Percentiles rank a stretch among this genome's conserved stretches.
phyloP scores from a whole-genome alignment of 2,329 filamentous ascomycete genomes.

The Talaromyces sp. region DNA sequence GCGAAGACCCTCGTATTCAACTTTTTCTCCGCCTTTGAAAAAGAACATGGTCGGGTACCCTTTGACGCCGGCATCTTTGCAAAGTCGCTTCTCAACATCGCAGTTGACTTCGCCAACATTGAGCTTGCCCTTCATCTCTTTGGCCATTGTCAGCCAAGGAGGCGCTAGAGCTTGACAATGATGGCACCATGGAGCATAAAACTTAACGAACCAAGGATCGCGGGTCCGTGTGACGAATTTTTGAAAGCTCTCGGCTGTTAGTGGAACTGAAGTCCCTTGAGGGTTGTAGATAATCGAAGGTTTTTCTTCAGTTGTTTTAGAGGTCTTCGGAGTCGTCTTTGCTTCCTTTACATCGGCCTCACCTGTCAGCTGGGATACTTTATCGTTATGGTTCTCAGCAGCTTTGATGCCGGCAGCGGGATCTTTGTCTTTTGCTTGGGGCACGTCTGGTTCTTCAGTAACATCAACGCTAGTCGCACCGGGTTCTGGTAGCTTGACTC shows the following conservation, averaged over 20 bases:
- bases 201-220: constrained; percentile 98
- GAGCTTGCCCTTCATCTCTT: constrained; percentile 82
- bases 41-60: constrained; percentile 88
- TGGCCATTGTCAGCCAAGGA: constrained; percentile 82
- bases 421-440: constrained; percentile 43
- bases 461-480: constrained; percentile 56
- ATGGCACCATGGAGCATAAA: constrained; percentile 95
- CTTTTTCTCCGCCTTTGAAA: constrained; percentile 85
- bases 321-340: constrained; percentile 29
- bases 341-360: neutral
- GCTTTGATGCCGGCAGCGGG: constrained; percentile 36
- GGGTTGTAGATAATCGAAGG: constrained; percentile 64
- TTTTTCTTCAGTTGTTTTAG: constrained; percentile 43
- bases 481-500: constrained; percentile 65
- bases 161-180: constrained; percentile 93
- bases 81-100: constrained; percentile 78
- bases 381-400: constrained; percentile 42
- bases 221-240: constrained; percentile 77
- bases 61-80: constrained; percentile 77
- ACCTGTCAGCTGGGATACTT: constrained; percentile 26
- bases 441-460: constrained; percentile 35
- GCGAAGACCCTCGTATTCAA: constrained; percentile 88
- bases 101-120: constrained; percentile 97
- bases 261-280: constrained; percentile 66
- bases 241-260: constrained; percentile 84